phyloP scores from a whole-genome alignment of 306 rosid genomes.

The Malus fusca region DNA sequence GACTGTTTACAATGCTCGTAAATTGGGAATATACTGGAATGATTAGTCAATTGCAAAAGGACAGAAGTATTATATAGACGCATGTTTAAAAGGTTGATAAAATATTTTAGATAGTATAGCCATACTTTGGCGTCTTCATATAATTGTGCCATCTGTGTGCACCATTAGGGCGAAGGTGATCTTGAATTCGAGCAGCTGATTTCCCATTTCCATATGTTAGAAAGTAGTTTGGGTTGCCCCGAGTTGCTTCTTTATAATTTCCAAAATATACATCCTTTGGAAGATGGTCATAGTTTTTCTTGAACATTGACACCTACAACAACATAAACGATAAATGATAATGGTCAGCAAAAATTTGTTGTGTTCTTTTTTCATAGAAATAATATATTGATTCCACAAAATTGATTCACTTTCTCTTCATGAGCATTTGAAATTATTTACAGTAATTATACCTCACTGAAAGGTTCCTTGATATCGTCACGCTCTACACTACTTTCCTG shows the following conservation, averaged over 20 bases:
- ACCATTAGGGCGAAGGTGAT: constrained; percentile 97
- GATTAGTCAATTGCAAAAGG: background rate
- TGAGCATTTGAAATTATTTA: background rate
- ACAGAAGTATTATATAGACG: background rate
- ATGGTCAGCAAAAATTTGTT: constrained; percentile 1
- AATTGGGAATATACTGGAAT: background rate
- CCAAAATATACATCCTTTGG: constrained; percentile 90
- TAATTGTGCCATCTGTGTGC: constrained; percentile 99
- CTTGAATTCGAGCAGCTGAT: constrained; percentile 90
- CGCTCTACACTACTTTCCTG: constrained; percentile 95
- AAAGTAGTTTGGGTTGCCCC: constrained; percentile 95
- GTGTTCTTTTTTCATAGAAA: background rate
- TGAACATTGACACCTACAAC: constrained; percentile 90
- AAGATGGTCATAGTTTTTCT: constrained; percentile 93
- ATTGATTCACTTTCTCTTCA: background rate
- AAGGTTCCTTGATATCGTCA: constrained; percentile 87
- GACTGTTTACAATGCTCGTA: background rate
- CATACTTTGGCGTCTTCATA: constrained; percentile 88
- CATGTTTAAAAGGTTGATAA: background rate
- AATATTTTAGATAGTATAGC: constrained; percentile 8
- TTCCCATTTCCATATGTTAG: constrained; percentile 97
- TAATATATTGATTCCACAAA: background rate
- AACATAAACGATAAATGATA: constrained; percentile 13
- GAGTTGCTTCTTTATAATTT: constrained; percentile 80
- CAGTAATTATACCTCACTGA: constrained; percentile 66